These are phyloP conservation scores for Plectosphaerella cucumerina DNA, from an alignment of 2,329 filamentous ascomycete species.

Conservation along the genomic window DNA sequence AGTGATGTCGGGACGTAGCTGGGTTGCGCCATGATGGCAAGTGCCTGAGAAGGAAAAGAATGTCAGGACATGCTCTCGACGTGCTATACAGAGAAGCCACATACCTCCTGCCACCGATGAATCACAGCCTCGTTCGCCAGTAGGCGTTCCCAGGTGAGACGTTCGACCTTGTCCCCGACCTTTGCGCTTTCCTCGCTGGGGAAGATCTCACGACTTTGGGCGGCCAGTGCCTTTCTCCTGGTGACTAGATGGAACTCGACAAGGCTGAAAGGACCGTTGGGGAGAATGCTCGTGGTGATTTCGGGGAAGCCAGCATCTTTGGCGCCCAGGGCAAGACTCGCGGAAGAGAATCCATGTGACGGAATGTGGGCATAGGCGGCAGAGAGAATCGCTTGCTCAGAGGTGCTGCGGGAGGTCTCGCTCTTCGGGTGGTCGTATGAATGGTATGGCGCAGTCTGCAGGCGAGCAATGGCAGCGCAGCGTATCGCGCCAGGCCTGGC, in stretches of 20 bases:
- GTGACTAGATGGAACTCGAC: conserved; percentile 72
- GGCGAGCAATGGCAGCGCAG: too few species aligned
- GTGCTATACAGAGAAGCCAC: conserved; percentile 14
- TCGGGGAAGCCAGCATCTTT: conserved; percentile 82
- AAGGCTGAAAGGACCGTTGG: conserved; percentile 75
- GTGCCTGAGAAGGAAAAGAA: conserved; percentile 51
- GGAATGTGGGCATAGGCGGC: conserved; percentile 79
- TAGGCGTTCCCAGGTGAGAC: conserved; percentile 72
- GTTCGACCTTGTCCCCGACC: conserved; percentile 62
- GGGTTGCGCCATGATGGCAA: conserved; percentile 86
- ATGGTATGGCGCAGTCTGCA: conserved; percentile 51
- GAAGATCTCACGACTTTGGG: conserved; percentile 34
- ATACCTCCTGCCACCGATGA: conserved; percentile 80
- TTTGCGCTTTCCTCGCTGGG: conserved; percentile 23
- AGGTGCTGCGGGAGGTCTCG: conserved; percentile 57
- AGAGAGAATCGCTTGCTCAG: conserved; percentile 73
- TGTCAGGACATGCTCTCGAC: neutral
- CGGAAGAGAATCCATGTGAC: conserved; percentile 72
- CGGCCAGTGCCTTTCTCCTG: conserved; percentile 57
- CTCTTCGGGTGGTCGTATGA: conserved; percentile 65
- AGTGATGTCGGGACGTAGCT: conserved; percentile 72
- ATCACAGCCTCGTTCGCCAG: conserved; percentile 70
- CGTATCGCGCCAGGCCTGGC: too few species aligned
- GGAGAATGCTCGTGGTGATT: conserved; percentile 78
- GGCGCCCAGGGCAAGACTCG: conserved; percentile 71